Evolutionary conservation across 371 early-diverging fungal species (phyloP).

Genomic region (Saksenaea vasiformis): DNA sequence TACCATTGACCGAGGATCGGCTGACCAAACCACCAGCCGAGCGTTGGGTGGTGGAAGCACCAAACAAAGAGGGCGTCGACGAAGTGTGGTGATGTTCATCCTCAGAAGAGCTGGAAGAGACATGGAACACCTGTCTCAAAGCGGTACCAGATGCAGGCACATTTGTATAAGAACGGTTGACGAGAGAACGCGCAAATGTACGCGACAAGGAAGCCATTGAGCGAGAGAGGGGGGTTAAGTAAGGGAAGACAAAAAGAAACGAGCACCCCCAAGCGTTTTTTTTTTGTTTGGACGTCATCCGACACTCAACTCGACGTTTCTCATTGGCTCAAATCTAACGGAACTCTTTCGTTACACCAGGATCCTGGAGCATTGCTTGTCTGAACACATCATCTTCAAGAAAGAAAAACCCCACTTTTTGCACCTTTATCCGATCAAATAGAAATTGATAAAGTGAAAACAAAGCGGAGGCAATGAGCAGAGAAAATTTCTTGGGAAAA

Average conservation of each 20-base stretch:
- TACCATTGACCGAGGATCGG: constrained; percentile 39
- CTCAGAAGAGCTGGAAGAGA: constrained; percentile 31
- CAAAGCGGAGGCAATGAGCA: too few species aligned
- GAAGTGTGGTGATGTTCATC: constrained; percentile 45
- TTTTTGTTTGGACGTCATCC: too few species aligned
- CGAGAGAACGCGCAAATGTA: constrained; percentile 47
- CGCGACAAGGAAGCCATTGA: constrained; percentile 54
- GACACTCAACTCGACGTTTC: too few species aligned
- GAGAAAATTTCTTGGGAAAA: too few species aligned
- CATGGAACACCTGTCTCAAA: constrained; percentile 40
- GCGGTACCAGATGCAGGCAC: constrained; percentile 49
- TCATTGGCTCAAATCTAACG: too few species aligned
- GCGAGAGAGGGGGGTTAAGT: constrained; percentile 19
- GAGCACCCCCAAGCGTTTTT: too few species aligned
- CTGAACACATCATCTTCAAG: too few species aligned
- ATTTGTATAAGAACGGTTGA: constrained; percentile 48
- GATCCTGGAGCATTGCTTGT: too few species aligned
- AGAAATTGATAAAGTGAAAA: too few species aligned
- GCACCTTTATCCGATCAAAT: too few species aligned
- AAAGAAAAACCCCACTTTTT: too few species aligned
- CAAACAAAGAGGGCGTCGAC: constrained; percentile 18
- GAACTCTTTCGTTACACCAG: too few species aligned
- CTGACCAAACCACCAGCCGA: constrained; percentile 35
- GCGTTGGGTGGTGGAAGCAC: constrained; percentile 37
- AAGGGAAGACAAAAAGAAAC: not conserved